phyloP scores from a whole-genome alignment of 768 basidiomycete genomes.

The Boletus pseudopeckii region DNA sequence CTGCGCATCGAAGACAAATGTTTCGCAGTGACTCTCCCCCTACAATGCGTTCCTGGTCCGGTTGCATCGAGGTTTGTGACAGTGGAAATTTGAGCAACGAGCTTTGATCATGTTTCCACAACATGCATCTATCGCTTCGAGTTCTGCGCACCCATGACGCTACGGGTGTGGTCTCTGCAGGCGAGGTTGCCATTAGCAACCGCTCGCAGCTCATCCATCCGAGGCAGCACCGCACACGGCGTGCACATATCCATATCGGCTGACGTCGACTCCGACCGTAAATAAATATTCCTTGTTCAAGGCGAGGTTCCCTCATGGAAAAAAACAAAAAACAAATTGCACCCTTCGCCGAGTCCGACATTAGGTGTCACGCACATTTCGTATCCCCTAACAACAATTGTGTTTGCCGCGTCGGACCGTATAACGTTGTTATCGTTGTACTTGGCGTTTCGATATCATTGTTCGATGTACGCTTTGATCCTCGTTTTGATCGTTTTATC shows the following conservation, averaged over 20 bases:
- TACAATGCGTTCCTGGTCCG: neutral
- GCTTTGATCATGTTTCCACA: neutral
- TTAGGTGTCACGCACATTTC: too few relatives aligned
- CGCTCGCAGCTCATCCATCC: neutral
- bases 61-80: constrained; percentile 7
- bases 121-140: neutral
- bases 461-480: neutral
- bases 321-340: neutral
- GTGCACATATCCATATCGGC: too few relatives aligned
- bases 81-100: neutral
- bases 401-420: neutral
- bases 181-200: neutral
- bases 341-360: neutral
- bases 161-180: too few relatives aligned
- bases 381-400: neutral
- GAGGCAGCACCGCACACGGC: neutral
- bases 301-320: neutral
- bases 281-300: neutral
- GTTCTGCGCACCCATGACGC: too few relatives aligned
- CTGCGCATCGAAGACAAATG: too few relatives aligned
- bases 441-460: neutral
- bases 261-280: neutral
- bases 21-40: neutral
- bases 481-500: constrained; percentile 5
- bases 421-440: neutral